phyloP scores from a whole-genome alignment of 306 rosid genomes.

The Castanospermum australe region DNA sequence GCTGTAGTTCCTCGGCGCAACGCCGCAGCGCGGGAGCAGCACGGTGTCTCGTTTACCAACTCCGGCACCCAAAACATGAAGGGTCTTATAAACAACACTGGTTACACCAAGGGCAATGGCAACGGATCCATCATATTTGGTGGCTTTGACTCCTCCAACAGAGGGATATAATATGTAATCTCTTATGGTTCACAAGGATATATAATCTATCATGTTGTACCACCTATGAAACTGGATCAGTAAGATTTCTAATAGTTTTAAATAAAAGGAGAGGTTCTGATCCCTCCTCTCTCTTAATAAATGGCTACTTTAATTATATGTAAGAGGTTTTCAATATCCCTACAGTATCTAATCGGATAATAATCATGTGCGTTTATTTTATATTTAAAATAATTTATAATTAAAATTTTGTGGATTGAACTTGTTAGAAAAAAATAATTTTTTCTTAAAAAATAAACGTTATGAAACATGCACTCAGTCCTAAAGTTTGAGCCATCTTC shows the following conservation, averaged over 20 bases:
- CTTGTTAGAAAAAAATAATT: too few species aligned
- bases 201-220: not conserved
- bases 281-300: not conserved
- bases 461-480: too few species aligned
- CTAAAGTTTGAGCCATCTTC: not conserved
- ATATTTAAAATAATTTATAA: too few species aligned
- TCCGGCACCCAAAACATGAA: constrained; percentile 38
- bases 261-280: constrained; percentile 7
- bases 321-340: not conserved
- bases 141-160: constrained; percentile 27
- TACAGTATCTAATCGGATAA: not conserved
- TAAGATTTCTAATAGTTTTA: not conserved
- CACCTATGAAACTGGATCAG: not conserved
- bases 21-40: not conserved
- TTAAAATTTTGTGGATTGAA: too few species aligned
- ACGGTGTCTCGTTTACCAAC: constrained; percentile 23
- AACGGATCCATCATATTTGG: constrained; percentile 45
- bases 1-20: not conserved
- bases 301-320: not conserved
- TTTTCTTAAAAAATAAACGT: too few species aligned
- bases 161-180: not conserved
- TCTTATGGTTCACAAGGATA: not conserved
- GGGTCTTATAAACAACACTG: constrained; percentile 49
- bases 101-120: constrained; percentile 40
- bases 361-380: too few species aligned